Base-by-base conservation (phyloP, 2,329 filamentous ascomycete species). In the Bisporella sp. region DNA sequence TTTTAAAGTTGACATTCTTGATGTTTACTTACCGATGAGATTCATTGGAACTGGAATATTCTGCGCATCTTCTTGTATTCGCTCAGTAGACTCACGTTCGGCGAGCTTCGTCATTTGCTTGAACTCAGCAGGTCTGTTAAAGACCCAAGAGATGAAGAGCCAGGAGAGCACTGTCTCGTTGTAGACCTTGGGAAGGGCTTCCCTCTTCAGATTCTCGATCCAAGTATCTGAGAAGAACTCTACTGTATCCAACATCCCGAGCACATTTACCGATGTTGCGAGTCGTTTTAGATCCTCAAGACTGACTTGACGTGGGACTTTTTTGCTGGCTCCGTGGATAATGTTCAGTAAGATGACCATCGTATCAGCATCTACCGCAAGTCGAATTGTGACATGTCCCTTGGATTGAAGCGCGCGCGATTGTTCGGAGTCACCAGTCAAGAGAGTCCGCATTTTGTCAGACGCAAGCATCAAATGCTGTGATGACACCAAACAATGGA, bases 261-360 rank as follows among this genome's bases (percentile, higher is more conserved):
- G 73, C 31, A 67, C 68, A 50, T 74, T 69, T 5, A 72, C 66
- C 12, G 76, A 61, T 3, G 69, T 62, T 4, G 71, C 71, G 5
- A 77, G 61, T 49, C 71, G 68, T n/a, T 67, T 66, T 8, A 77
- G 62, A 7, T 66, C 61, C n/a, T 74, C 68, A 5, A 75, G 58
- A 33, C 56, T 60, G 1, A 75, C 53, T 0, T 52, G 45, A 39
- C 59, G 60, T 1, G 72, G 71, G 11, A 77, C 65, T 41, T 68
- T 64, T n/a, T 63, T 54, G 11, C 64, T 66, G 4, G 67, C 66
- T 45, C 69, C 64, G 58, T 77, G 74, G 7, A 77, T 60, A n/a
- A 73, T 69, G 51, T 73, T 68, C 45, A 76, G 59, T 1, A 76
- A 48, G 13, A 70, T 67, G 6, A 67, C 59, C 4, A 75, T 63